phyloP scores from a whole-genome alignment of 306 rosid species.

The Citrullus colocynthis region DNA sequence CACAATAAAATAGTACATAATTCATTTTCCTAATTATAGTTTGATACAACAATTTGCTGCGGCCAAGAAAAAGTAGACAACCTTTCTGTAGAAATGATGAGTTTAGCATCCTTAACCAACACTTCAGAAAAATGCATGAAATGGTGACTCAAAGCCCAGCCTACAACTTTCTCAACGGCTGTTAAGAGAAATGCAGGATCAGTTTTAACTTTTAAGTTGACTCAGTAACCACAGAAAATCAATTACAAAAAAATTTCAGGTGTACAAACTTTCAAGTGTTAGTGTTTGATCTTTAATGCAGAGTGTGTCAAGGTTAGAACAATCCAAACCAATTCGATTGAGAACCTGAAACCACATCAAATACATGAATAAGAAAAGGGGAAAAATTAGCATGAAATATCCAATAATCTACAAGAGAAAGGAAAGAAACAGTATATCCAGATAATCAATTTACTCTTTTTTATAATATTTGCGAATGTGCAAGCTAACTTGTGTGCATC shows the following conservation, averaged over 20 bases:
- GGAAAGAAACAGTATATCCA: not conserved
- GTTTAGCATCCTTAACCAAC: conserved; percentile 43
- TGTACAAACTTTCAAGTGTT: conserved; percentile 53
- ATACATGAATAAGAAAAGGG: conserved; percentile 7
- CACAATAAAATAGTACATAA: not conserved
- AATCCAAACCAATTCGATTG: conserved; percentile 49
- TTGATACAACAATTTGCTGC: not conserved
- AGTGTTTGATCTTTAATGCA: conserved; percentile 75
- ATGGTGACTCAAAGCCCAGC: conserved; percentile 82
- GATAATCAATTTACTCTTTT: not conserved
- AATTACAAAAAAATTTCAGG: not conserved
- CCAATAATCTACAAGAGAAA: not conserved
- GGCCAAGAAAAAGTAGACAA: conserved; percentile 17
- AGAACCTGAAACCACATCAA: conserved; percentile 57
- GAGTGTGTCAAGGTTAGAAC: conserved; percentile 64
- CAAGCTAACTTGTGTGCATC: too few species aligned
- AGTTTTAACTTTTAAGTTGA: not conserved
- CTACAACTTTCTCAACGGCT: conserved; percentile 77
- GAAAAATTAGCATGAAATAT: not conserved
- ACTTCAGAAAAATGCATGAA: conserved; percentile 48
- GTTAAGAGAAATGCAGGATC: not conserved
- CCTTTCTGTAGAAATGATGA: conserved; percentile 63
- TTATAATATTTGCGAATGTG: too few species aligned
- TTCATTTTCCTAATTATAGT: not conserved
- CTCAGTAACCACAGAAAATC: not conserved